Percentiles rank a stretch among this genome's conserved stretches.
Evolutionary conservation across 805 yeast species (phyloP).

Genomic region (Kockiozyma suomiensis): DNA sequence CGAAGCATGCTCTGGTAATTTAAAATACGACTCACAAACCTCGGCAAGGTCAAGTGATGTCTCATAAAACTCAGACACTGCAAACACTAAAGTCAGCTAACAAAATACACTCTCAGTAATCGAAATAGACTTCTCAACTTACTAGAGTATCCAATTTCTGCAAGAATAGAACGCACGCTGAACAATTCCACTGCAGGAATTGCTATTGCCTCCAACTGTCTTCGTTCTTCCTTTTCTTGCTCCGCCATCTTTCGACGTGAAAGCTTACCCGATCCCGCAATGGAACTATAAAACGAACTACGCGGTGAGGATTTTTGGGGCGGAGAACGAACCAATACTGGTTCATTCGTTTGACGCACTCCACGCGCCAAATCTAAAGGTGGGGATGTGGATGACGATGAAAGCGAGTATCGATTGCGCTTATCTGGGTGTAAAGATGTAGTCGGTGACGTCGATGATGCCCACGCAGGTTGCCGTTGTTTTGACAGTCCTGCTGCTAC

Average conservation of each 20-base stretch:
- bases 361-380: too few species aligned
- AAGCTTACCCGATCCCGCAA: background rate
- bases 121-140: background rate
- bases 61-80: conserved; percentile 15
- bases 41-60: conserved; percentile 17
- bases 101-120: too few species aligned
- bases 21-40: conserved; percentile 20
- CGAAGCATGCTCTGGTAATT: conserved; percentile 9
- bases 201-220: background rate
- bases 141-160: conserved; percentile 4
- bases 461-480: background rate
- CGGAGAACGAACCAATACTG: background rate
- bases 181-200: background rate
- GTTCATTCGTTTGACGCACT: background rate
- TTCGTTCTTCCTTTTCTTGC: background rate
- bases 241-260: conserved; percentile 1
- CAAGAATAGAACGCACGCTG: background rate
- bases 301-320: background rate
- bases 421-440: background rate
- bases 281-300: background rate
- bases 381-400: background rate
- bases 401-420: background rate
- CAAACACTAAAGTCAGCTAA: background rate
- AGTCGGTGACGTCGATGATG: background rate
- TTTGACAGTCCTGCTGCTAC: background rate